Conservation (phyloP, 73 alveolate genomes). For the Stentor coeruleus region DNA sequence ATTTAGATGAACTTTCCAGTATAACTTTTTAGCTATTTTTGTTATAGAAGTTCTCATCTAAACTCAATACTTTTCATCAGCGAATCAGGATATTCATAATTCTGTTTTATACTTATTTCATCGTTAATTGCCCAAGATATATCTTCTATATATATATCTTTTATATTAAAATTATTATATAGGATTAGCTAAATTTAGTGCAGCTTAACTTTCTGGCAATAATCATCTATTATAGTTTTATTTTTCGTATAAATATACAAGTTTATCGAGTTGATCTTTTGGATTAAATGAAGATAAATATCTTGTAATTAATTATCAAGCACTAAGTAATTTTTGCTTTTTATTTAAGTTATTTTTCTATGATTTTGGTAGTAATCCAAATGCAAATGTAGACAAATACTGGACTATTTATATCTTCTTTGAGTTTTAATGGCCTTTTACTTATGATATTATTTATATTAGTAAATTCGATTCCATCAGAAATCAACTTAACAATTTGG, state of each 20-base stretch:
- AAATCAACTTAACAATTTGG: not conserved
- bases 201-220: not conserved
- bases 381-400: not conserved
- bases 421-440: not conserved
- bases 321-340: not conserved
- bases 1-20: not conserved
- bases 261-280: not conserved
- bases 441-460: no score
- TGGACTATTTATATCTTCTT: not conserved
- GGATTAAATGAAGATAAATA: not conserved
- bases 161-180: not conserved
- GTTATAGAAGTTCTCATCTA: constrained; percentile 22
- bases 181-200: not conserved
- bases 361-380: constrained; percentile 2
- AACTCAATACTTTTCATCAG: not conserved
- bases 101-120: not conserved
- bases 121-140: constrained; percentile 9
- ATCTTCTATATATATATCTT: not conserved
- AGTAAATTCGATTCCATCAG: not conserved
- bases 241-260: not conserved
- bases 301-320: not conserved
- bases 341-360: not conserved
- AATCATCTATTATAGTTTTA: not conserved
- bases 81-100: not conserved
- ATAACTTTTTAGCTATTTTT: not conserved